These are phyloP conservation scores for Beauveria varroae DNA, from an alignment of 2,329 filamentous ascomycete species.

Conservation along the genomic window DNA sequence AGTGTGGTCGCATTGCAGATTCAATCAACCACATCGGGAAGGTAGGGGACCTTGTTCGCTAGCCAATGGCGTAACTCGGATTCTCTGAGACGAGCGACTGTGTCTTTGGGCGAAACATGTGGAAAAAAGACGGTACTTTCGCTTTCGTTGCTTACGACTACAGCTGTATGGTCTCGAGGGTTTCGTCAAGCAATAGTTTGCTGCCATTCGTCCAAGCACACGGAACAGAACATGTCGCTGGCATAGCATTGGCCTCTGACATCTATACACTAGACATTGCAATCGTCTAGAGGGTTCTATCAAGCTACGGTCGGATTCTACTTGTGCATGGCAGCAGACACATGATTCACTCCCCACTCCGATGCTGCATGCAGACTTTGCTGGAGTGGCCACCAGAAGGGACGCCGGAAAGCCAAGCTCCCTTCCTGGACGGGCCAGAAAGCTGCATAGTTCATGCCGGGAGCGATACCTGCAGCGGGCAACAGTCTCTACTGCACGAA, in stretches of 20 bases:
- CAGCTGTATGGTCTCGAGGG: not conserved
- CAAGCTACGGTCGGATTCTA: not conserved
- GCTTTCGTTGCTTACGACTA: not conserved
- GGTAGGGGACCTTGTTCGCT: not conserved
- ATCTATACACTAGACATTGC: not conserved
- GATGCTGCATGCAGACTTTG: not conserved
- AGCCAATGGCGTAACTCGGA: not conserved
- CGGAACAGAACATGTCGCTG: not conserved
- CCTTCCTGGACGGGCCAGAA: not conserved
- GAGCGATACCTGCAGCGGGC: not conserved
- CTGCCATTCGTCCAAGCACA: not conserved
- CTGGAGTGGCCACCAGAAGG: not conserved
- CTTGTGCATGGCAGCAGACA: not conserved
- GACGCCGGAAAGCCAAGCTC: not conserved
- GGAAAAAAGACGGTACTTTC: not conserved
- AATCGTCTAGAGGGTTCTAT: not conserved
- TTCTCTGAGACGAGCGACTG: not conserved
- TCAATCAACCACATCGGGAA: constrained; percentile 9
- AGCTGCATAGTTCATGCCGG: not conserved
- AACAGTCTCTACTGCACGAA: not conserved
- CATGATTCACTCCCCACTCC: not conserved
- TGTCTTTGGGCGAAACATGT: not conserved
- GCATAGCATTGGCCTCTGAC: not conserved
- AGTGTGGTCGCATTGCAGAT: constrained; percentile 8
- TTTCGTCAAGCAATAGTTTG: not conserved